Percentiles rank a stretch among this genome's conserved stretches.
These are phyloP conservation scores for Pelargonium myrrhifolium DNA, from an alignment of 441 rosid genomes.

Conservation along the genomic window DNA sequence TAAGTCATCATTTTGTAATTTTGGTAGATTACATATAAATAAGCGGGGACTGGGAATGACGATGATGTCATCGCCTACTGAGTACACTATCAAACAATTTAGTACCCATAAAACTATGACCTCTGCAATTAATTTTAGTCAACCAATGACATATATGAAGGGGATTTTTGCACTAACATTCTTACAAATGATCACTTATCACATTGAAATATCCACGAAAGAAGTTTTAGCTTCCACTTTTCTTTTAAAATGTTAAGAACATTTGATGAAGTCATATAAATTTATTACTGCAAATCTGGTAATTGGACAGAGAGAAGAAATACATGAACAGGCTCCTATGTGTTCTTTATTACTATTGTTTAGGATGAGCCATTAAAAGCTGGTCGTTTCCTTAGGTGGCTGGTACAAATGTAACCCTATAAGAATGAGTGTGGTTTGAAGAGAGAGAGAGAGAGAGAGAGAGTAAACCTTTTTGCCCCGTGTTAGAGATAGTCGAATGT, in stretches of 20 bases:
- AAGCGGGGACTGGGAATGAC: neutral
- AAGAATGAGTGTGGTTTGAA: neutral
- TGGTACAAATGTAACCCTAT: no score
- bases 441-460: neutral
- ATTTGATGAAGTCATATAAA: no score
- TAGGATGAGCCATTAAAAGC: no score
- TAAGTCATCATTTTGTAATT: neutral
- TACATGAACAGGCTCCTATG: no score
- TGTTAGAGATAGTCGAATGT: constrained; percentile 73
- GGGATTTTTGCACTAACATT: no score
- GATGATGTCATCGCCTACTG: neutral
- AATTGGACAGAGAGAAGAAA: no score
- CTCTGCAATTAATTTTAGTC: neutral
- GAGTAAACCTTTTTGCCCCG: constrained; percentile 70
- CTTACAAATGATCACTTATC: neutral
- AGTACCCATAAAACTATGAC: neutral
- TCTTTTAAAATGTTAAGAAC: no score
- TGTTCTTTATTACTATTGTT: no score
- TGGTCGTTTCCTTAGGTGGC: no score
- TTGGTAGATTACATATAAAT: neutral
- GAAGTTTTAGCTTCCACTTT: neutral
- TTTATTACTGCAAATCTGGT: no score
- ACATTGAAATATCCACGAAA: neutral
- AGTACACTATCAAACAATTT: neutral
- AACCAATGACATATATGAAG: no score